phyloP scores from a whole-genome alignment of 805 yeast species.

The Starmerella lactis-condensi region DNA sequence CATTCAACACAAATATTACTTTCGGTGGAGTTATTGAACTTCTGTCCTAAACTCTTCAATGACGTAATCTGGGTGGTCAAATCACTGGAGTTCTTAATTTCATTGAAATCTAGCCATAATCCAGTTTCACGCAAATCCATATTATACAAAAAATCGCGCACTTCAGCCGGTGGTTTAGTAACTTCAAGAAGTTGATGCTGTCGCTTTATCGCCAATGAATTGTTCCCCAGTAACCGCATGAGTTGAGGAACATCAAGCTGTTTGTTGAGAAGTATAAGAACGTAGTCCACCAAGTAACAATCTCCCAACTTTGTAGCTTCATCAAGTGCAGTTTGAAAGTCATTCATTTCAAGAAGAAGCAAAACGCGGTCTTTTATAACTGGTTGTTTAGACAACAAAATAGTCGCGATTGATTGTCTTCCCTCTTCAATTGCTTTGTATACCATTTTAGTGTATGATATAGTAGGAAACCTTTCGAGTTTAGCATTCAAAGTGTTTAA shows the following conservation, averaged over 20 bases:
- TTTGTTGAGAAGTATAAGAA: constrained; percentile 36
- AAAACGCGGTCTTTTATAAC: constrained; percentile 40
- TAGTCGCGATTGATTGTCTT: constrained; percentile 44
- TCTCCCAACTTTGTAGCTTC: constrained; percentile 47
- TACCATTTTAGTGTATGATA: constrained; percentile 43
- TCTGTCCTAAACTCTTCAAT: constrained; percentile 22
- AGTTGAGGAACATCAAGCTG: constrained; percentile 47
- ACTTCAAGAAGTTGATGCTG: constrained; percentile 22
- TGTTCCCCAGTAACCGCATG: constrained; percentile 41
- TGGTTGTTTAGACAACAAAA: constrained; percentile 52
- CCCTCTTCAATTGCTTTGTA: constrained; percentile 67
- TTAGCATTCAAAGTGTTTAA: constrained; percentile 32
- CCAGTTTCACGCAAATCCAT: constrained; percentile 30
- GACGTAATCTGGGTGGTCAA: constrained; percentile 21
- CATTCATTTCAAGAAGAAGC: constrained; percentile 51
- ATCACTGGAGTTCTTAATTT: constrained; percentile 13
- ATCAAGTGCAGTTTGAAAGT: constrained; percentile 45
- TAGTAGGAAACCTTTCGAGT: constrained; percentile 26
- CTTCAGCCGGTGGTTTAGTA: constrained; percentile 18
- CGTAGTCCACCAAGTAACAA: constrained; percentile 40
- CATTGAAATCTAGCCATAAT: constrained; percentile 8
- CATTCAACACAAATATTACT: constrained; percentile 30
- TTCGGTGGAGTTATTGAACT: constrained; percentile 21
- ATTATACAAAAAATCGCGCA: constrained; percentile 43
- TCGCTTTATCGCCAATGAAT: constrained; percentile 26